phyloP scores from a whole-genome alignment of 805 yeast species.

The Kregervanrija fluxuum region DNA sequence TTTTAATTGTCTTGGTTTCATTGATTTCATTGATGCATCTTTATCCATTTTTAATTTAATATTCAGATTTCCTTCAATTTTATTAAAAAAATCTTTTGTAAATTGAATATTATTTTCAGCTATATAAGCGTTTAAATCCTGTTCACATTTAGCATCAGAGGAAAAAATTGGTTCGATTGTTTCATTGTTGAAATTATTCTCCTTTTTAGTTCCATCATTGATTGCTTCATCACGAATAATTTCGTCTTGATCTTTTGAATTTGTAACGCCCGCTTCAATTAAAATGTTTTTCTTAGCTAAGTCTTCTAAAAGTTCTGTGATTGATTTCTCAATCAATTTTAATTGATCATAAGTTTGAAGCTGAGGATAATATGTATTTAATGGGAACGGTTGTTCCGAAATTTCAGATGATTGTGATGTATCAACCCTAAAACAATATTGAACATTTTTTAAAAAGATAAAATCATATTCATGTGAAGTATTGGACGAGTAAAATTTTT shows the following conservation, averaged over 20 bases:
- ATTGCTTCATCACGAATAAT: conserved; percentile 4
- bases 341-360: conserved; percentile 10
- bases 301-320: conserved; percentile 8
- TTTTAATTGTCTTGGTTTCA: conserved; percentile 7
- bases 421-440: conserved; percentile 18
- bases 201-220: no score
- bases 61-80: conserved; percentile 9
- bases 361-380: conserved; percentile 3
- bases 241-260: conserved; percentile 9
- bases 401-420: conserved; percentile 1
- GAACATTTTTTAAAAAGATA: conserved; percentile 14
- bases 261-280: conserved; percentile 2
- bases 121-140: no score
- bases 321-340: conserved; percentile 7
- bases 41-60: conserved; percentile 2
- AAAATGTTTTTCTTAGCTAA: conserved; percentile 9
- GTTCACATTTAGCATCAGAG: no score
- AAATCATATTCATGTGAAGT: conserved; percentile 19
- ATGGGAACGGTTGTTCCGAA: conserved; percentile 1
- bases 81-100: conserved; percentile 11
- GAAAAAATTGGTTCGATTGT: no score
- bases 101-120: background rate
- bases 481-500: conserved; percentile 13
- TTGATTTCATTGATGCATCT: conserved; percentile 8
- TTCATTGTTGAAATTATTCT: no score